A percentile compares a stretch with the other conserved stretches of the same genome.
Evolutionary conservation across 495 filamentous ascomycete genomes (phyloP).

Genomic region (Tetracladium setigerum): DNA sequence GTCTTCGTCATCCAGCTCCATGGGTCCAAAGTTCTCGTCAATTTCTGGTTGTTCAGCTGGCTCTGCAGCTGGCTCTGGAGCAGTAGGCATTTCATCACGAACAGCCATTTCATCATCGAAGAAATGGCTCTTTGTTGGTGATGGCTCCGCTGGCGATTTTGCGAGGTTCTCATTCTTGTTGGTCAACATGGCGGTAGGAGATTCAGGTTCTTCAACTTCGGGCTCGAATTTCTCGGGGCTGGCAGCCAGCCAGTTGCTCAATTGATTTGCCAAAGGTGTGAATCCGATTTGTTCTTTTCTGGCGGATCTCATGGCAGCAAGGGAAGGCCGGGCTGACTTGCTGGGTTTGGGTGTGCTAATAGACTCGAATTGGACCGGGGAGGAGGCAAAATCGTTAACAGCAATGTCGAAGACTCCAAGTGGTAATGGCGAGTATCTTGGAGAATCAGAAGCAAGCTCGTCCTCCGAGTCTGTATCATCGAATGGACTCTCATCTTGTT

Average conservation of each 20-base stretch:
- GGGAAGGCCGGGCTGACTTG: background rate
- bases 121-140: conserved; percentile 35
- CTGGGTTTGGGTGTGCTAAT: conserved; percentile 14
- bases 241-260: conserved; percentile 53
- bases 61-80: conserved; percentile 12
- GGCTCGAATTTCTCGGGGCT: conserved; percentile 25
- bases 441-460: conserved; percentile 31
- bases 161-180: conserved; percentile 8
- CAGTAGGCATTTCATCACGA: conserved; percentile 29
- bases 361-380: conserved; percentile 4
- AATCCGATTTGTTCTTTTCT: conserved; percentile 35
- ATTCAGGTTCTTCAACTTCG: background rate
- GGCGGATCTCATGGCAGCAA: background rate
- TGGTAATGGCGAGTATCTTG: conserved; percentile 9
- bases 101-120: conserved; percentile 53
- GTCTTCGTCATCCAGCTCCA: conserved; percentile 34
- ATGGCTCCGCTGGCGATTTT: conserved; percentile 15
- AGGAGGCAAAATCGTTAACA: conserved; percentile 3
- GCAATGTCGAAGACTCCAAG: conserved; percentile 8
- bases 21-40: conserved; percentile 14
- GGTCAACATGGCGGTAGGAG: background rate
- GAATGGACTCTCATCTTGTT: conserved; percentile 29
- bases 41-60: conserved; percentile 17
- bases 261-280: conserved; percentile 51
- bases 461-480: conserved; percentile 48